phyloP scores from a whole-genome alignment of 2,329 filamentous ascomycete genomes.

The Aspergillus ruber region DNA sequence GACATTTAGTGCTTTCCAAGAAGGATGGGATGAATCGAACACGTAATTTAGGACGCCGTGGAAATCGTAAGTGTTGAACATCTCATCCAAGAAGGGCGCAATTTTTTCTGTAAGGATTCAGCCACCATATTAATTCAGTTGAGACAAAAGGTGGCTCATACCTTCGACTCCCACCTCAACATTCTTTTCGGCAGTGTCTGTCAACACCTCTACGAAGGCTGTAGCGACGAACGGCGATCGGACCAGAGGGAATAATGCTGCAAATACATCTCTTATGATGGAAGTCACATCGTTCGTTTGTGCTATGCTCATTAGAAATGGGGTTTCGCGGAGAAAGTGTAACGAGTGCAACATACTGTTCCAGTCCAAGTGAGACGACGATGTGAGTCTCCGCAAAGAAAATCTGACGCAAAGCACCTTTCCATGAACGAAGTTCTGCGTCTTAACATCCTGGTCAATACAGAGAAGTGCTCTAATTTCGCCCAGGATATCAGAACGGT shows the following conservation, averaged over 20 bases:
- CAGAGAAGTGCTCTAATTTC: slow-evolving; percentile 22
- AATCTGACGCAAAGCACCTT: slow-evolving; percentile 33
- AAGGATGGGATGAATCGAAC: slow-evolving; percentile 19
- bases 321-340: too few species aligned
- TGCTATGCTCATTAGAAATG: slow-evolving; percentile 13
- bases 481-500: slow-evolving; percentile 24
- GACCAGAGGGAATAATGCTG: slow-evolving; percentile 19
- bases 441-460: slow-evolving; percentile 7
- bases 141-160: slow-evolving; percentile 6
- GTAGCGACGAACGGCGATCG: slow-evolving; percentile 31
- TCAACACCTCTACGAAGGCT: slow-evolving; percentile 31
- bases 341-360: slow-evolving; percentile 18
- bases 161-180: slow-evolving; percentile 24
- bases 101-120: slow-evolving; percentile 15
- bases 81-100: slow-evolving; percentile 12
- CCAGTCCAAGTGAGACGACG: slow-evolving; percentile 28
- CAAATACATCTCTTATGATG: slow-evolving; percentile 20
- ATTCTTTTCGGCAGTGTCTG: slow-evolving; percentile 28
- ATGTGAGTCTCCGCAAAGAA: slow-evolving; percentile 29
- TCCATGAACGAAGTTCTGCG: slow-evolving; percentile 38
- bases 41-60: slow-evolving; percentile 20
- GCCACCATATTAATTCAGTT: neutral
- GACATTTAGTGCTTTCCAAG: slow-evolving; percentile 21
- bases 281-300: slow-evolving; percentile 19
- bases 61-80: slow-evolving; percentile 21